Evolutionary conservation across 768 basidiomycete genomes (phyloP).

Genomic region (Hygrophoropsis aurantiaca): DNA sequence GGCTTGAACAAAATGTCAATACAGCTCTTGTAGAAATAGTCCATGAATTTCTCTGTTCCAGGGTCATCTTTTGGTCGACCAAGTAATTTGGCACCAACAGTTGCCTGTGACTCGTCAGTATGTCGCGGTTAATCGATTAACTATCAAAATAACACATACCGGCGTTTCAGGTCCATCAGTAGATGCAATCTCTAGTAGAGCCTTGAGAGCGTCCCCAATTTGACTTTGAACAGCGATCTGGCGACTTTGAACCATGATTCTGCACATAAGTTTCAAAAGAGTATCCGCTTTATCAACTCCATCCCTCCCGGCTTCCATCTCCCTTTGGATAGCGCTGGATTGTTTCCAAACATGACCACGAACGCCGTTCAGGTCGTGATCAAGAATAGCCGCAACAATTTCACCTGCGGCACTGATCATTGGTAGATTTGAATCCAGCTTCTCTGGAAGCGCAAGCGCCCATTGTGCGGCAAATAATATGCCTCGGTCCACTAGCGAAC

Average conservation of each 20-base stretch:
- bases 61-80: slow-evolving; percentile 78
- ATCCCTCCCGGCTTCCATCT: slow-evolving; percentile 53
- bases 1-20: slow-evolving; percentile 80
- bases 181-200: slow-evolving; percentile 76
- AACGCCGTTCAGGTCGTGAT: slow-evolving; percentile 89
- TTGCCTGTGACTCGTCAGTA: slow-evolving; percentile 17
- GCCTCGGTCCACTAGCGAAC: slow-evolving; percentile 83
- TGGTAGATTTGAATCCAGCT: slow-evolving; percentile 42
- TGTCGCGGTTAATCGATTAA: slow-evolving; percentile 1
- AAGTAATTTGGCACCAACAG: slow-evolving; percentile 43
- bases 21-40: slow-evolving; percentile 90
- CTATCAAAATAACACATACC: slow-evolving; percentile 20
- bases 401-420: slow-evolving; percentile 87
- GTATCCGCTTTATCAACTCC: slow-evolving; percentile 71
- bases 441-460: slow-evolving; percentile 75
- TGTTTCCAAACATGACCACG: slow-evolving; percentile 85
- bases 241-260: slow-evolving; percentile 72
- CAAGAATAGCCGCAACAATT: slow-evolving; percentile 79
- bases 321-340: slow-evolving; percentile 66
- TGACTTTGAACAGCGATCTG: slow-evolving; percentile 90
- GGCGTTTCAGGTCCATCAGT: slow-evolving; percentile 36
- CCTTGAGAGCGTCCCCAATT: slow-evolving; percentile 83
- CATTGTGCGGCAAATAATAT: slow-evolving; percentile 91
- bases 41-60: slow-evolving; percentile 83
- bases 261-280: slow-evolving; percentile 71